Base-by-base conservation (phyloP, 1,284 basidiomycete species). In the Moesziomyces sp. region DNA sequence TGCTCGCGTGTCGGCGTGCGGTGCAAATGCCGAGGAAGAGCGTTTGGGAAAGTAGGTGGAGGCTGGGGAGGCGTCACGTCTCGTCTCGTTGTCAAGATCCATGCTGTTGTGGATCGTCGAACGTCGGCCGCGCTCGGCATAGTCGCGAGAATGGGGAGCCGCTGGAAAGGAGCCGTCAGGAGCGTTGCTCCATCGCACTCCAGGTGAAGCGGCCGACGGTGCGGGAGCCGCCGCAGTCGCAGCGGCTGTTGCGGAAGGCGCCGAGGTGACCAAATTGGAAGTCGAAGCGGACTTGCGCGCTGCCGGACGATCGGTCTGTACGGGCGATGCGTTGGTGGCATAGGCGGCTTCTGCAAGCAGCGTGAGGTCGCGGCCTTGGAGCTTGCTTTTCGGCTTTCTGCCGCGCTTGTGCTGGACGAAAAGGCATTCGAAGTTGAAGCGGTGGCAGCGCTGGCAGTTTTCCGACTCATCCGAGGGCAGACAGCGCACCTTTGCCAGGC, bases 351-450 rank as follows among this genome's bases (percentile, higher is more conserved):
- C 71, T 5, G 71, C 71, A 1, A 74, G 54, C 21, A 74, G 52
- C 19, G 71, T 68, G 21, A 74, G 58, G 28, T 74, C 71, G 46
- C 71, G 57, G 44, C 71, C 71, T 38, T 74, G 71, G 5, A 74
- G 61, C 57, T 67, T 70, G 49, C 72, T 74, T 45, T 74, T 74
- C n/a, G 72, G 63, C 52, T 74, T 74, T 19, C 72, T 45, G 10
- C 72, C 72, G 5, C 72, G 62, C 44, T 67, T 70, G 63, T 74
- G 72, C 50, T 74, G 66, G 18, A 74, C 67, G 26, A 70, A 74
- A 21, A 74, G 56, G n/a, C 72, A 74, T 13, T 74, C 72, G 26
- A 74, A 74, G 42, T 54, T 65, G 63, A 74, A 74, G 5, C 64
- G 55, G n/a, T 60, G 63, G 24, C 72, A 74, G n/a, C 72, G 55